Evolutionary conservation across 805 yeast species (phyloP).

Genomic region (Candida sonorensis): DNA sequence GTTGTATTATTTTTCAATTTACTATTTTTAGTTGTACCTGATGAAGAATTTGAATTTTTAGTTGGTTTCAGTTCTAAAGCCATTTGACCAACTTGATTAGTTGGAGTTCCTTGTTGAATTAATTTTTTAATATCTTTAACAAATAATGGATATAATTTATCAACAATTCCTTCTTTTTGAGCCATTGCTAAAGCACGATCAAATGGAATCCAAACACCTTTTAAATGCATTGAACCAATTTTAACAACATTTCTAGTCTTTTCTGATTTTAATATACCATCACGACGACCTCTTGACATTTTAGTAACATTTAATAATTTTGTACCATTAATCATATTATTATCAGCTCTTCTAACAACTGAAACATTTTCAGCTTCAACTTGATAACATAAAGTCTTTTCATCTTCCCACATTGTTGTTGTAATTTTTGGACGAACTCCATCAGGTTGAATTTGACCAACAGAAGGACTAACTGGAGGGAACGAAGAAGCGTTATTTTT

Average conservation of each 20-base stretch:
- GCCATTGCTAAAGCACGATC: slow-evolving; percentile 62
- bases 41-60: too few relatives aligned
- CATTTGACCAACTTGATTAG: slow-evolving; percentile 18
- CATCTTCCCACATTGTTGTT: slow-evolving; percentile 70
- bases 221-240: slow-evolving; percentile 65
- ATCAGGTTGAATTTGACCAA: slow-evolving; percentile 34
- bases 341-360: slow-evolving; percentile 61
- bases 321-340: slow-evolving; percentile 65
- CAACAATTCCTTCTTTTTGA: slow-evolving; percentile 55
- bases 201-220: slow-evolving; percentile 70
- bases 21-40: slow-evolving; percentile 2
- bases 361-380: slow-evolving; percentile 60
- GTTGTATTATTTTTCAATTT: slow-evolving; percentile 1
- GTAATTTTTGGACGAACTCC: slow-evolving; percentile 53
- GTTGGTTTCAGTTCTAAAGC: slow-evolving; percentile 11
- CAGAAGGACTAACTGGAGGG: slow-evolving; percentile 23
- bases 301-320: slow-evolving; percentile 60
- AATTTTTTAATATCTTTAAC: slow-evolving; percentile 52
- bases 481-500: slow-evolving; percentile 10
- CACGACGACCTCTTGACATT: slow-evolving; percentile 65
- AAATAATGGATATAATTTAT: slow-evolving; percentile 45
- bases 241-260: slow-evolving; percentile 60
- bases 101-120: slow-evolving; percentile 26
- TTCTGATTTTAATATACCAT: slow-evolving; percentile 61
- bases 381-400: slow-evolving; percentile 59